Evolutionary conservation across 2,329 filamentous ascomycete genomes (phyloP), one percentile per base, ranked within the genome.

Genomic region (Myotisia sp.): DNA sequence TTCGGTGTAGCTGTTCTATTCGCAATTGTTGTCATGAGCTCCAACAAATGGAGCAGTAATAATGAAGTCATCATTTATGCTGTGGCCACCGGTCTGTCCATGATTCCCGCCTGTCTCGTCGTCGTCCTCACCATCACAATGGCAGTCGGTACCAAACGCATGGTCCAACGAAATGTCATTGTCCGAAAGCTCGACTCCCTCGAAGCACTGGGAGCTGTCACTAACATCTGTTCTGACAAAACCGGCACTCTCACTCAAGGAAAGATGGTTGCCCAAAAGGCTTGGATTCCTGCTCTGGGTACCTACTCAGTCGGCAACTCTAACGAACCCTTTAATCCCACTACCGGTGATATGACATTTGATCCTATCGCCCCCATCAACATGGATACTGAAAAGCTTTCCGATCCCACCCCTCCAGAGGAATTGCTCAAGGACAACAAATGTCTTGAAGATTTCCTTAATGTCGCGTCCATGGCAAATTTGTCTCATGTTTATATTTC

Each of bases 81-180:
- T 2, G 70, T 76, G 5, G 70, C 69, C 1, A 70, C 66, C 1
- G 67, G 66, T 14, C 52, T 76, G 12, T 68, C 64, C 20, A 75
- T 75, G 68, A 73, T 76, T 45, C 72, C 72, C 0, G 71, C 70
- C 3, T 70, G 68, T 23, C 58, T 79, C 27, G 71, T 78, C 21
- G 72, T 75, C 3, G 74, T 78, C 2, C 55, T 79, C 19, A 79
- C 74, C 47, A 77, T 79, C 35, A 78, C 74, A 3, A 76, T 79
- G 62, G 68, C 71, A 8, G 70, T 69, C 20, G 72, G 70, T 3
- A 71, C 70, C 4, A 72, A 67, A 43, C 58, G 62, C 19, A 73
- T 73, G 69, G 66, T 70, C 6, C 48, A 69, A 41, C 55, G 67
- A 34, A 50, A 73, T 47, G 68, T 73, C 31, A 69, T 74, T 44